Conservation (phyloP, 768 basidiomycete species). For the Antrodiella citrinella region DNA sequence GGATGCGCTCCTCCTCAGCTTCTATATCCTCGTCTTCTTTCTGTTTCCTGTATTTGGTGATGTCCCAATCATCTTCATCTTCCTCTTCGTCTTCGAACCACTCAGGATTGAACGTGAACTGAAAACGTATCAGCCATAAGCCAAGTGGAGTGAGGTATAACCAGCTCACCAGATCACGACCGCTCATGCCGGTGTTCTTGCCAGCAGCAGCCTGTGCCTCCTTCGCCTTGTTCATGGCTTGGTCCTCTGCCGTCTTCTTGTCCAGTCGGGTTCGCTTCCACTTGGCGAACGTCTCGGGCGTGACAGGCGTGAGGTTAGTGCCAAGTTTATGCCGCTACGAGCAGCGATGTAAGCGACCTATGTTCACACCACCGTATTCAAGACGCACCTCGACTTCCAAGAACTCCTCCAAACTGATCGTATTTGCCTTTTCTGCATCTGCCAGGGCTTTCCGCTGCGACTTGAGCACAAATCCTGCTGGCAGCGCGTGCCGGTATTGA, state of each 20-base stretch:
- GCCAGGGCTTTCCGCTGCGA: conserved; percentile 89
- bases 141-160: not conserved
- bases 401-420: conserved; percentile 94
- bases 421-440: conserved; percentile 82
- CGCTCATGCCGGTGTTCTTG: conserved; percentile 90
- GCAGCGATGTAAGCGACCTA: not conserved
- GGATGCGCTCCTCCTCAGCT: conserved; percentile 46
- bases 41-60: conserved; percentile 49
- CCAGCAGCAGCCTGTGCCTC: conserved; percentile 76
- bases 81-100: conserved; percentile 80
- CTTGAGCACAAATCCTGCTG: conserved; percentile 92
- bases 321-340: conserved; percentile 89
- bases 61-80: conserved; percentile 41
- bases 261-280: conserved; percentile 96
- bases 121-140: not conserved
- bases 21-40: conserved; percentile 53
- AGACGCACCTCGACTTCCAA: conserved; percentile 84
- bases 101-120: conserved; percentile 95
- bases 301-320: conserved; percentile 85
- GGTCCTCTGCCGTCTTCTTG: conserved; percentile 89
- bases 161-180: conserved; percentile 76
- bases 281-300: conserved; percentile 78
- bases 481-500: conserved; percentile 92
- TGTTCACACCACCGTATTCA: too few relatives aligned
- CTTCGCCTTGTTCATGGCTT: conserved; percentile 59